phyloP scores from a whole-genome alignment of 2,329 filamentous ascomycete genomes.

The Cladosporium sp. region DNA sequence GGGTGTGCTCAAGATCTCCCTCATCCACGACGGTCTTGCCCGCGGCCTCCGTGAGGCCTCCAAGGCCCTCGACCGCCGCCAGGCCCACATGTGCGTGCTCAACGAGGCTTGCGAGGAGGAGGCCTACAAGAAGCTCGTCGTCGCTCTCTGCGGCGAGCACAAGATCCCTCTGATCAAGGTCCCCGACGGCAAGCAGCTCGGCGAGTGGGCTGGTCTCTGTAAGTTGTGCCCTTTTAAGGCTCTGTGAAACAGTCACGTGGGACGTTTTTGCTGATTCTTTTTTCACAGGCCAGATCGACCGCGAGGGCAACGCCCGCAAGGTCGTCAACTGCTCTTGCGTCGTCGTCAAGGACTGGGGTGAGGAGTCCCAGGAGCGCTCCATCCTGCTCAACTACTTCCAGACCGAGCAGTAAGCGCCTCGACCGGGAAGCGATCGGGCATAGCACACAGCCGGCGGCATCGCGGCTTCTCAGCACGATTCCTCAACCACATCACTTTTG shows the following conservation, averaged over 20 bases:
- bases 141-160: slow-evolving; percentile 98
- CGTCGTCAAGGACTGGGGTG: slow-evolving; percentile 99
- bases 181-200: slow-evolving; percentile 97
- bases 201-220: slow-evolving; percentile 99
- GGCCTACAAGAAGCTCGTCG: slow-evolving; percentile 99
- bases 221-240: slow-evolving; percentile 44
- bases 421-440: not conserved
- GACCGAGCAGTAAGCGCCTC: slow-evolving; percentile 54
- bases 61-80: slow-evolving; percentile 96
- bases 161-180: slow-evolving; percentile 99
- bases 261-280: not conserved
- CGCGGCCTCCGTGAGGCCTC: slow-evolving; percentile 96
- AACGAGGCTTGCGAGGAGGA: slow-evolving; percentile 99
- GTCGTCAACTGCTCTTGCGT: slow-evolving; percentile 99
- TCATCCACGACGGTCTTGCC: slow-evolving; percentile 99
- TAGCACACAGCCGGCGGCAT: slow-evolving; percentile 4
- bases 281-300: slow-evolving; percentile 81
- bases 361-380: slow-evolving; percentile 97
- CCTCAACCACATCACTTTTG: slow-evolving; percentile 3
- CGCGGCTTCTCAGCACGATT: slow-evolving; percentile 1
- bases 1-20: slow-evolving; percentile 95
- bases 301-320: slow-evolving; percentile 99
- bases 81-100: slow-evolving; percentile 99
- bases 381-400: slow-evolving; percentile 99
- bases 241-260: not conserved